Evolutionary conservation across 352 stramenopile genomes (phyloP), one percentile per base, ranked within the genome.

Genomic region (Pythium biforme): DNA sequence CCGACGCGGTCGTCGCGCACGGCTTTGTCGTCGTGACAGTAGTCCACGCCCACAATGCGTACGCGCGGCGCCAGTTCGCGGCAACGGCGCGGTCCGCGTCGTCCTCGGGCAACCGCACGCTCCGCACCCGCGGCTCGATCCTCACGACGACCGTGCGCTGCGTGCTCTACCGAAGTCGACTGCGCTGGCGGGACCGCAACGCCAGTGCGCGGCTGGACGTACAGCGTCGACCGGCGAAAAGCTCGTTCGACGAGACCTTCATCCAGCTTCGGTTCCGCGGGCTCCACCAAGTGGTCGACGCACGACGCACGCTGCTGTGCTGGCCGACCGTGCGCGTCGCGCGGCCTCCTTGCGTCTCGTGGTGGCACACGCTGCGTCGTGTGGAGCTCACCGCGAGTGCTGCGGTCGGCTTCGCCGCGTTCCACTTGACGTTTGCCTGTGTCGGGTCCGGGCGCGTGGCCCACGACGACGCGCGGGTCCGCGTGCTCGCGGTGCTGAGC

Each of bases 231-330:
- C 53, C 41, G 0, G 41, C n/a, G 0, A 52, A 22, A 11, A 39
- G 19, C 10, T 26, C 20, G 2, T 60, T 51, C 19, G 29, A 29
- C 15, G 9, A 33, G 12, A 41, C 17, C 19, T 43, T 29, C 14
- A 19, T 60, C 5, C 40, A 50, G 10, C 53, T 60, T 4, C 53
- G 37, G 19, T 60, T 40, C 40, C 29, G 26, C 25, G 40, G 53
- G 15, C 41, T 40, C 11, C 39, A n/a, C 11, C 25, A 52, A 19
- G 53, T 43, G 12, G 39, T 60, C 41, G 43, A 52, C 40, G 25
- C 53, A 17, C 19, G 23, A 1, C n/a, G 17, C 25, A 50, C 41
- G 4, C 19, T 60, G 39, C 8, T 60, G 22, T 6, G 25, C 22
- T 52, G 9, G 22, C n/a, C 46, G 17, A 37, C 23, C 27, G 46